A percentile compares a stretch with the other conserved stretches of the same genome.
Evolutionary conservation across 768 basidiomycete genomes (phyloP).

Genomic region (Lentinula boryana): DNA sequence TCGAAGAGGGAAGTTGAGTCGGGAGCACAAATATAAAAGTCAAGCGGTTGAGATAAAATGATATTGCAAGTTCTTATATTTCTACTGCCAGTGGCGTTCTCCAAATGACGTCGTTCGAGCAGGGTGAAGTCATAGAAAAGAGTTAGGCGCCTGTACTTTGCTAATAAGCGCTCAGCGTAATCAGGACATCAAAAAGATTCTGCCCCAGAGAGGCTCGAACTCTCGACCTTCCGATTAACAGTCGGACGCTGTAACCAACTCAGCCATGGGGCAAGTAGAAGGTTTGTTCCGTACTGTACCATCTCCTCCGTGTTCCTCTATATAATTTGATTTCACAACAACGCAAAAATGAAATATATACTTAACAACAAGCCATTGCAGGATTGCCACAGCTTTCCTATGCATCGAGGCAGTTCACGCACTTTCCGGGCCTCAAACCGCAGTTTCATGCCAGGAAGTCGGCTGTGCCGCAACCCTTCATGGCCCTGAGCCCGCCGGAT

Average conservation of each 20-base stretch:
- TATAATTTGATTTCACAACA: too few relatives aligned
- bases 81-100: not conserved
- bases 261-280: slow-evolving; percentile 66
- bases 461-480: too few relatives aligned
- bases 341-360: too few relatives aligned
- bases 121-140: not conserved
- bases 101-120: not conserved
- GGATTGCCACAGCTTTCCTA: not conserved
- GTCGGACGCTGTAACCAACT: slow-evolving; percentile 78
- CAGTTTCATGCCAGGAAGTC: too few relatives aligned
- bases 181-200: not conserved
- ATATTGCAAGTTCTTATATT: not conserved
- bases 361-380: too few relatives aligned
- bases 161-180: too few relatives aligned
- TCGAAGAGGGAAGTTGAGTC: not conserved
- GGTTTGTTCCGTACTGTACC: too few relatives aligned
- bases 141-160: not conserved
- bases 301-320: too few relatives aligned
- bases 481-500: too few relatives aligned
- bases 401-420: not conserved
- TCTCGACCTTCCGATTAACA: slow-evolving; percentile 34
- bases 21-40: not conserved
- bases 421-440: too few relatives aligned
- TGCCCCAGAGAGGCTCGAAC: slow-evolving; percentile 7
- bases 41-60: not conserved